These are phyloP conservation scores for Xylaria sp. DNA, from an alignment of 2,329 filamentous ascomycete species.

Conservation along the genomic window DNA sequence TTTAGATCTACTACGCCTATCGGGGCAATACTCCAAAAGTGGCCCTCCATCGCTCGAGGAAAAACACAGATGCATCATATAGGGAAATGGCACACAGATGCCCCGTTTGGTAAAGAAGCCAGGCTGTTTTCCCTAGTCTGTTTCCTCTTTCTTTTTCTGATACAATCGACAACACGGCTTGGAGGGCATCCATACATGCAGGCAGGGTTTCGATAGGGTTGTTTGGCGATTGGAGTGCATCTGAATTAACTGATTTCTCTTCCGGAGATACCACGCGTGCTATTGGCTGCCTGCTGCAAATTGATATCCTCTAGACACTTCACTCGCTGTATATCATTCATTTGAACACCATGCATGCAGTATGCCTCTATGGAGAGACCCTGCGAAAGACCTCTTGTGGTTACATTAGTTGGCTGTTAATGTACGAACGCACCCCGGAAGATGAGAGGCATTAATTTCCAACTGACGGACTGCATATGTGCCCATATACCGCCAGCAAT, in stretches of 20 bases:
- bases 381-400: background rate
- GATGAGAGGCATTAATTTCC: background rate
- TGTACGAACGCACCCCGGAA: background rate
- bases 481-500: background rate
- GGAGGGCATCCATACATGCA: slow-evolving; percentile 41
- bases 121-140: slow-evolving; percentile 30
- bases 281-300: slow-evolving; percentile 1
- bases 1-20: slow-evolving; percentile 28
- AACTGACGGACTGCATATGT: background rate
- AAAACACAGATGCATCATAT: slow-evolving; percentile 26
- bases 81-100: slow-evolving; percentile 28
- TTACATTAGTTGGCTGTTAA: background rate
- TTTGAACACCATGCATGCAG: slow-evolving; percentile 1
- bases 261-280: slow-evolving; percentile 24
- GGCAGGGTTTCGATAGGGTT: slow-evolving; percentile 43
- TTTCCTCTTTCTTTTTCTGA: slow-evolving; percentile 40
- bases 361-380: background rate
- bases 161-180: slow-evolving; percentile 39
- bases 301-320: background rate
- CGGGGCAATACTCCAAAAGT: slow-evolving; percentile 11
- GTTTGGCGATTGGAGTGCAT: slow-evolving; percentile 44
- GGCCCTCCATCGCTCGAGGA: slow-evolving; percentile 26
- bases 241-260: slow-evolving; percentile 43
- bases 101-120: slow-evolving; percentile 29
- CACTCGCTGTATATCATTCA: background rate